Conservation (phyloP, 495 filamentous ascomycete genomes). For the Penicillium dipodomyicola region DNA sequence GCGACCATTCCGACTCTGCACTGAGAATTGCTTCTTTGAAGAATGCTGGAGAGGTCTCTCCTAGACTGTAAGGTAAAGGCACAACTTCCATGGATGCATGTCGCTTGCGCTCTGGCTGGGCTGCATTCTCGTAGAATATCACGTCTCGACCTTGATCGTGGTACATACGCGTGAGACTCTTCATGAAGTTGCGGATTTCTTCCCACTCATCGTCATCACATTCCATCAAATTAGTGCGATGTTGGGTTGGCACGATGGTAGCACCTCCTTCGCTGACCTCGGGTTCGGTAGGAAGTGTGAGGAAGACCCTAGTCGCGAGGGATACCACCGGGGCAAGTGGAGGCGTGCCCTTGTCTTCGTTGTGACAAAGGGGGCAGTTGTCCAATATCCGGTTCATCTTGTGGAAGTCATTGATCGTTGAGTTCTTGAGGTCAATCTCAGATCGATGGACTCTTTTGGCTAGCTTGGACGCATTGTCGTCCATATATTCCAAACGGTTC, state of each 20-base stretch:
- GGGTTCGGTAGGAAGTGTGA: constrained; percentile 87
- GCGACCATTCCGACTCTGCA: constrained; percentile 87
- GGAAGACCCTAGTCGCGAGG: constrained; percentile 79
- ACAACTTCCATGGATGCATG: constrained; percentile 87
- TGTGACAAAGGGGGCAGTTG: constrained; percentile 85
- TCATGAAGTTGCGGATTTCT: constrained; percentile 99
- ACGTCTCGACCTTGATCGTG: constrained; percentile 87
- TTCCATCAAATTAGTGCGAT: constrained; percentile 86
- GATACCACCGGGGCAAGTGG: constrained; percentile 90
- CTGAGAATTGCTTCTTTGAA: constrained; percentile 92
- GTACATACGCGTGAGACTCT: constrained; percentile 88
- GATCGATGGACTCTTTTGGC: constrained; percentile 86
- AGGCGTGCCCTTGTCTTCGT: constrained; percentile 79
- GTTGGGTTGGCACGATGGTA: constrained; percentile 84
- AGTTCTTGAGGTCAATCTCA: constrained; percentile 84
- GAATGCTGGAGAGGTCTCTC: constrained; percentile 88
- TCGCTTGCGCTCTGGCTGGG: constrained; percentile 68
- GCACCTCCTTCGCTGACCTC: constrained; percentile 82
- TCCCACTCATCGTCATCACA: constrained; percentile 99
- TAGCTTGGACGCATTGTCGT: constrained; percentile 90
- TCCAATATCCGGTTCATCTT: constrained; percentile 87
- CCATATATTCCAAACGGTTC: constrained; percentile 94
- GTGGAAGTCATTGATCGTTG: constrained; percentile 83
- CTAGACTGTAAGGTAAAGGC: constrained; percentile 81
- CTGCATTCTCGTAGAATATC: constrained; percentile 97